Evolutionary conservation across 371 early-diverging fungal species (phyloP).

Genomic region (Rhizopus microsporus): DNA sequence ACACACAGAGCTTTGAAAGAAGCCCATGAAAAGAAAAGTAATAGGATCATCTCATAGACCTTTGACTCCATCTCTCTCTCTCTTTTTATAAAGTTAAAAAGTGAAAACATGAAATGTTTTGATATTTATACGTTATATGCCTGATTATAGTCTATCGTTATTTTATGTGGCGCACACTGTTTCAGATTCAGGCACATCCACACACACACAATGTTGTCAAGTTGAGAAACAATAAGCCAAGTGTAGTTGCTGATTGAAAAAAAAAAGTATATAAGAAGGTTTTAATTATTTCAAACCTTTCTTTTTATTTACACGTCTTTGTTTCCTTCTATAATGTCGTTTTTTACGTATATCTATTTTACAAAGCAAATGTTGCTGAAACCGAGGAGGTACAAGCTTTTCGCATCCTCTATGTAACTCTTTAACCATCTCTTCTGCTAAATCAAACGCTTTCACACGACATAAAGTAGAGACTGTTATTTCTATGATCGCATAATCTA

Average conservation of each 20-base stretch:
- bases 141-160: too few relatives aligned
- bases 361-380: not conserved
- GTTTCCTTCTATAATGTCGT: not conserved
- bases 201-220: too few relatives aligned
- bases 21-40: not conserved
- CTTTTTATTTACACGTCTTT: not conserved
- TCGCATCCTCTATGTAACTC: not conserved
- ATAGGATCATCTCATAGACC: not conserved
- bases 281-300: too few relatives aligned
- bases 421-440: slow-evolving; percentile 13
- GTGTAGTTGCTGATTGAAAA: too few relatives aligned
- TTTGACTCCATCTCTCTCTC: too few relatives aligned
- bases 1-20: not conserved
- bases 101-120: too few relatives aligned
- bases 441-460: slow-evolving; percentile 4
- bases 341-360: slow-evolving; percentile 2
- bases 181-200: too few relatives aligned
- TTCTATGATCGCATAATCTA: slow-evolving; percentile 17
- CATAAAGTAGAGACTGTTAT: slow-evolving; percentile 16
- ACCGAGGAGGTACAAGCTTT: not conserved
- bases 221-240: too few relatives aligned
- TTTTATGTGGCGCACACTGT: too few relatives aligned
- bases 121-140: too few relatives aligned
- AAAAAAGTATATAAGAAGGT: too few relatives aligned
- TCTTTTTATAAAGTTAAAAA: too few relatives aligned